phyloP scores from a whole-genome alignment of 176 grass and related monocot genomes.

The Guadua angustifolia region DNA sequence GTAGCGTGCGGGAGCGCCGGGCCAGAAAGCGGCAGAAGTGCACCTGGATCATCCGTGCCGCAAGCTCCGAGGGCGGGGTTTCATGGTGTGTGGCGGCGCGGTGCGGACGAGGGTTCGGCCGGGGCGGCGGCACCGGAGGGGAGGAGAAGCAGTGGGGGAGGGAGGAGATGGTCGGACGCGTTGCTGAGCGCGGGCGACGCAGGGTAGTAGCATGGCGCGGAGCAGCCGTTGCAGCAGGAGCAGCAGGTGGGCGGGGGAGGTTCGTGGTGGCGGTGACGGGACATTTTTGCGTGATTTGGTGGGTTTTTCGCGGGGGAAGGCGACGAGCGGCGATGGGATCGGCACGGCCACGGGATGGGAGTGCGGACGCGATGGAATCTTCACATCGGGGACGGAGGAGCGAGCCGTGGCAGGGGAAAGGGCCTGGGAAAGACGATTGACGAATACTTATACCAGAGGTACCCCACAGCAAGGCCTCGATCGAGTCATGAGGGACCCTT shows the following conservation, averaged over 20 bases:
- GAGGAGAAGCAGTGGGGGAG: slow-evolving; percentile 38
- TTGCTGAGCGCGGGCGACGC: slow-evolving; percentile 27
- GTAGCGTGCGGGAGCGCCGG: slow-evolving; percentile 76
- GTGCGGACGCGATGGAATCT: no score
- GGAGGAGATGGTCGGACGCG: slow-evolving; percentile 53
- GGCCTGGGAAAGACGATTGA: no score
- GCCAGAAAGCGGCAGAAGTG: slow-evolving; percentile 86
- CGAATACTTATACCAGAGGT: no score
- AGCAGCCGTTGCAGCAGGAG: slow-evolving; percentile 30
- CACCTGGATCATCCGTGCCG: slow-evolving; percentile 81
- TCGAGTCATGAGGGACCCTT: no score
- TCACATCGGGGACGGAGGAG: no score
- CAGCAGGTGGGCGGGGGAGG: slow-evolving; percentile 47
- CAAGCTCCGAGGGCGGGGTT: slow-evolving; percentile 50
- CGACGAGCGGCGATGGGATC: slow-evolving; percentile 13
- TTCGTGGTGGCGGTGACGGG: slow-evolving; percentile 31
- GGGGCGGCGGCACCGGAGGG: neutral
- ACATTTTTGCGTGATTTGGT: slow-evolving; percentile 26
- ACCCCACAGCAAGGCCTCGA: no score
- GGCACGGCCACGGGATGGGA: no score
- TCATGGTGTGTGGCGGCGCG: slow-evolving; percentile 20
- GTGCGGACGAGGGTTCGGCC: slow-evolving; percentile 8
- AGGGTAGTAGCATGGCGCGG: slow-evolving; percentile 23
- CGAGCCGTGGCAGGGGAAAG: no score
- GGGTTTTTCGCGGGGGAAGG: neutral